Evolutionary conservation across 495 filamentous ascomycete species (phyloP), one percentile per base, ranked within the genome.

Genomic region (Podospora pseudopauciseta): DNA sequence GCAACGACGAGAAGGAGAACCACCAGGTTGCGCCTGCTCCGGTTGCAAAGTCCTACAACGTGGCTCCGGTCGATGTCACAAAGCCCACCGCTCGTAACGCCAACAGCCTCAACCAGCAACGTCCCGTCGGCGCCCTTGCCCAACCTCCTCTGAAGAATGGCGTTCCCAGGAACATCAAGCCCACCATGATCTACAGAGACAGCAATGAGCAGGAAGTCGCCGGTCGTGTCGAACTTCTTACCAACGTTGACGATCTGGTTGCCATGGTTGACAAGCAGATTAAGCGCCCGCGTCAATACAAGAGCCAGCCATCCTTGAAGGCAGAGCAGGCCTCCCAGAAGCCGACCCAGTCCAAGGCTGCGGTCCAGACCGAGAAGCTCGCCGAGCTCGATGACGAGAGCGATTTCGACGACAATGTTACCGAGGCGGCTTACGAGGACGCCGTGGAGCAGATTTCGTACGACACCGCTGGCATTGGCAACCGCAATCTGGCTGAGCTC

Each of bases 171-270:
- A 49, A 49, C 39, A 49, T 49, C 39, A 88, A 86, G 57, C 80
- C 76, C 67, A 88, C 88, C 23, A 73, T 78, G 20, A 83, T 96
- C 39, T 93, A 91, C 79, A 89, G 88, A 70, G 92, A 91, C 74
- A 72, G 73, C 16, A 75, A 81, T 20, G 73, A 77, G 19, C 65
- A 72, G 27, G 69, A 72, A 61, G 26, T 27, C 5, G 66, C 44
- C 64, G 55, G 56, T 39, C 71, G 63, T 63, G 49, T 66, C 6
- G 68, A 71, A 26, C 23, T 64, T 53, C 55, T 27, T 26, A 54
- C 67, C 13, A 60, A 69, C 1, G 63, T 69, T 6, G 74, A 76
- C 23, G 72, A 72, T 32, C 59, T 72, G 13, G 65, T 70, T 15
- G 63, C 44, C 3, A 65, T 72, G 71, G 76, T 70, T 60, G 75